Base-by-base conservation (phyloP, 1,284 basidiomycete species). In the Boletus calvinii region DNA sequence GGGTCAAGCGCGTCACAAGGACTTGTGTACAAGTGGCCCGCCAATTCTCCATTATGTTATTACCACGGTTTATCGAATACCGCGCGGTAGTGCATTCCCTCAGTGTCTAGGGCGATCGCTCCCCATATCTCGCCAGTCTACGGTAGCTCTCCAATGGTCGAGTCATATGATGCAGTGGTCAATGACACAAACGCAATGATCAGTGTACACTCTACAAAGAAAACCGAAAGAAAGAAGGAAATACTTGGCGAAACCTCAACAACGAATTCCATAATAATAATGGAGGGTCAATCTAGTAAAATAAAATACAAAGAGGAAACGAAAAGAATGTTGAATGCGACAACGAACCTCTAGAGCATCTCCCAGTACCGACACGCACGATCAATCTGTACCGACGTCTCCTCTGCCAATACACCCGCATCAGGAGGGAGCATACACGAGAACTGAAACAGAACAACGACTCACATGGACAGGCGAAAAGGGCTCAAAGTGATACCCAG, bases 401-500 rank as follows among this genome's bases (percentile, higher is more conserved):
- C 56, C 11, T 46, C 22, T 0, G 67, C 41, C 66, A 67, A 46
- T 1, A 6, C 35, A 24, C 17, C 1, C 26, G 0, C 17, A 10
- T 49, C 31, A 53, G 32, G 30, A 29, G 17, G 5, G 5, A 11
- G 24, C 2, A 17, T 24, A 8, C n/a, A 18, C 15, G 8, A 18
- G 7, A 13, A 20, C 15, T n/a, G 11, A n/a, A n/a, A n/a, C n/a
- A 44, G 3, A 22, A 12, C n/a, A 15, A 30, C 6, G 6, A 74
- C 81, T 59, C 59, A 86, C 85, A 60, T 83, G 77, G n/a, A 59
- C 54, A 6, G 67, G 56, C 40, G 76, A 69, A 62, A 88, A 88
- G 0, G 78, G 71, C 55, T 78, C 69, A 56, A 88, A 87, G 58
- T 88, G 86, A 61, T 87, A 69, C 0, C 86, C 86, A 1, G 83